Conservation (phyloP, 1,284 basidiomycete genomes). For the Stereum hirsutum region DNA sequence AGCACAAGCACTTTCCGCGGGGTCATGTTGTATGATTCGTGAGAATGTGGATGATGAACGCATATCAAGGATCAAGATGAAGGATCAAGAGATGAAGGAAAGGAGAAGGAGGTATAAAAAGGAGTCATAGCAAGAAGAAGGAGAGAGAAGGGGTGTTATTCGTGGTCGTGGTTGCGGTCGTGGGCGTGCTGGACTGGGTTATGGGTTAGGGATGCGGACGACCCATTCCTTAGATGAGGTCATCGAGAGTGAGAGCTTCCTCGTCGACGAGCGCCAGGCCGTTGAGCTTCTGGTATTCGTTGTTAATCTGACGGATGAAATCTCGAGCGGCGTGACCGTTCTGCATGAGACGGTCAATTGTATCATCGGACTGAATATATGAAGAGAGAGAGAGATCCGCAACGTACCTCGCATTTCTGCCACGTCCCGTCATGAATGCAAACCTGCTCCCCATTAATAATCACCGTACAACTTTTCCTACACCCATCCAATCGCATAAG, state of each 20-base stretch:
- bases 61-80: no score
- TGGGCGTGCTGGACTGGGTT: no score
- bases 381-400: not conserved
- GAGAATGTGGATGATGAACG: no score
- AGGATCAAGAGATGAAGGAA: not conserved
- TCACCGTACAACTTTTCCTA: slow-evolving; percentile 79
- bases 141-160: no score
- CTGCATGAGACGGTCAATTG: slow-evolving; percentile 26
- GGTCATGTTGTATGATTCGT: no score
- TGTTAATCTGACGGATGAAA: slow-evolving; percentile 73
- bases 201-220: no score
- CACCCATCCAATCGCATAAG: slow-evolving; percentile 1
- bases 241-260: no score
- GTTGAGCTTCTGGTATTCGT: slow-evolving; percentile 64
- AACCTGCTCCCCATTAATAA: slow-evolving; percentile 59
- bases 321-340: slow-evolving; percentile 66
- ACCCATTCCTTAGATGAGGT: not conserved
- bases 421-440: slow-evolving; percentile 76
- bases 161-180: no score
- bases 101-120: not conserved
- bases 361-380: slow-evolving; percentile 3
- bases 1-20: no score
- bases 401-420: slow-evolving; percentile 76
- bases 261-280: not conserved
- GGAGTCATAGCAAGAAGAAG: no score